phyloP scores from a whole-genome alignment of 23 red algal genomes.

The Gracilaria domingensis region DNA sequence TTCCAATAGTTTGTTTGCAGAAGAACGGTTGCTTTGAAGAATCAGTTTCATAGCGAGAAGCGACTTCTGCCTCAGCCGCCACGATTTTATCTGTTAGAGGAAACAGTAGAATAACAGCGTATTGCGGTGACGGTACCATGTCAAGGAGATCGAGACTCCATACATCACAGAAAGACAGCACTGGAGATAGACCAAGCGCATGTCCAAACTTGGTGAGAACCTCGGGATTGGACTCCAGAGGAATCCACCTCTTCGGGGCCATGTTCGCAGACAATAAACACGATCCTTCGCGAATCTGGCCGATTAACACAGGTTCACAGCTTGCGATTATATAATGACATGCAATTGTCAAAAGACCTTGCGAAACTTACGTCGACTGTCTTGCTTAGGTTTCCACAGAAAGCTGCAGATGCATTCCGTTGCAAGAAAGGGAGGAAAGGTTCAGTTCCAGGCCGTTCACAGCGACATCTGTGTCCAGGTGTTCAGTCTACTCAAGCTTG shows the following conservation, averaged over 20 bases:
- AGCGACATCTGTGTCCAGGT: no score
- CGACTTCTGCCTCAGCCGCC: constrained; percentile 6
- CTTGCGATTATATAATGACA: no score
- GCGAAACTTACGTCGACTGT: no score
- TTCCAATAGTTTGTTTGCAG: constrained; percentile 88
- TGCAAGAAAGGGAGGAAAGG: no score
- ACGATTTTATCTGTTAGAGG: constrained; percentile 76
- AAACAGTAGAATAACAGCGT: constrained; percentile 91
- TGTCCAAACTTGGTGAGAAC: constrained; percentile 76
- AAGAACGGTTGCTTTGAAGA: constrained; percentile 67
- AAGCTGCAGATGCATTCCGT: no score
- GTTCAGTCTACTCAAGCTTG: no score
- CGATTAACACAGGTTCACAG: no score
- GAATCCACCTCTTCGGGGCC: constrained; percentile 85
- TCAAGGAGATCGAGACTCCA: constrained; percentile 88
- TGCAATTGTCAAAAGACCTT: no score
- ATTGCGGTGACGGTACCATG: constrained; percentile 84
- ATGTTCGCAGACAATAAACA: background rate
- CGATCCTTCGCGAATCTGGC: no score
- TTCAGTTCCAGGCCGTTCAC: no score
- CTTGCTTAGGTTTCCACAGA: no score
- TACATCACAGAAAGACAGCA: constrained; percentile 80
- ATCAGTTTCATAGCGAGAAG: constrained; percentile 27
- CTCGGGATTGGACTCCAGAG: constrained; percentile 95
- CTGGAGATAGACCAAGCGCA: constrained; percentile 77